Conservation (phyloP, 441 rosid genomes). For the Breynia disticha region DNA sequence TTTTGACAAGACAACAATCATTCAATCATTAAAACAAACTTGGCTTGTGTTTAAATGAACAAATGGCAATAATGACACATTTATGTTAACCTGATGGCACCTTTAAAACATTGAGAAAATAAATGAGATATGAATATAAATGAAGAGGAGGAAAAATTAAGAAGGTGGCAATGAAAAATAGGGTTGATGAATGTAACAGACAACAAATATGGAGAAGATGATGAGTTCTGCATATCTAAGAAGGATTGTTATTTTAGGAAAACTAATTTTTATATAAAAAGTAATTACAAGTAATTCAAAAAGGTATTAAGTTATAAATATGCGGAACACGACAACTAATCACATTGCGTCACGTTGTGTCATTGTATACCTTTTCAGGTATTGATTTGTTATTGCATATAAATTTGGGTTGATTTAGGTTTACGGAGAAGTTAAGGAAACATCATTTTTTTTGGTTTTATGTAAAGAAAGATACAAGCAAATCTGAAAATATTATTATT, state of each 20-base stretch:
- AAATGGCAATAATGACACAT: background rate
- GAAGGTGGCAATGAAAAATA: conserved; percentile 2
- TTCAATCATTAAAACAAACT: conserved; percentile 24
- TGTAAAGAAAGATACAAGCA: background rate
- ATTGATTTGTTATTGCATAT: background rate
- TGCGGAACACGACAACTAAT: background rate
- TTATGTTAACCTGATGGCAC: too few species aligned
- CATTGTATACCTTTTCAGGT: background rate
- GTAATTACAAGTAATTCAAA: background rate
- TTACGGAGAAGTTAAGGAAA: conserved; percentile 32
- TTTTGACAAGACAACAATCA: conserved; percentile 39
- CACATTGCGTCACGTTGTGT: background rate
- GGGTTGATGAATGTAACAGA: background rate
- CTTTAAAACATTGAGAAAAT: too few species aligned
- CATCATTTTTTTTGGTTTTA: conserved; percentile 9
- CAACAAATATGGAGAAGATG: background rate
- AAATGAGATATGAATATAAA: too few species aligned
- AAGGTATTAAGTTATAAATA: background rate
- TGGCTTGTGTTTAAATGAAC: background rate
- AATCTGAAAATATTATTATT: too few species aligned
- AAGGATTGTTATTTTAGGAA: background rate
- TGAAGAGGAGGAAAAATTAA: background rate
- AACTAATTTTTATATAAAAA: background rate
- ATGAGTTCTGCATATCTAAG: conserved; percentile 6
- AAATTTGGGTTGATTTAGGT: background rate